Conservation (phyloP, 345 rosid species). For the Bretschneidera sinensis region DNA sequence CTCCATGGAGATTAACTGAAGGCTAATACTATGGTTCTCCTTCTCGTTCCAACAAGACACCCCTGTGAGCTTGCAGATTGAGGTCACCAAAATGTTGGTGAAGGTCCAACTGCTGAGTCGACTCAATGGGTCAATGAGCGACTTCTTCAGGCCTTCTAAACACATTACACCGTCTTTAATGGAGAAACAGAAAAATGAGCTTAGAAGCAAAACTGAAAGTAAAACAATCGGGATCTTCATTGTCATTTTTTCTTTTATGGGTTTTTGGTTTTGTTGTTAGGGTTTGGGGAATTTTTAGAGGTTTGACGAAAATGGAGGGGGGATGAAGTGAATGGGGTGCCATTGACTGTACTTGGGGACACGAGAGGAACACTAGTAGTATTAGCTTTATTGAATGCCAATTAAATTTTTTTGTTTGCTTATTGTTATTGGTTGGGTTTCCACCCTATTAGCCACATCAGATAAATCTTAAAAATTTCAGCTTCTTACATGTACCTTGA, state of each 20-base stretch:
- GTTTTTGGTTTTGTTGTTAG: background rate
- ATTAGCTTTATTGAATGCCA: background rate
- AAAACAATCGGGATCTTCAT: slow-evolving; percentile 25
- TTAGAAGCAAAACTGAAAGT: background rate
- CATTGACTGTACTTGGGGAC: slow-evolving; percentile 35
- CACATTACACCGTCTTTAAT: slow-evolving; percentile 47
- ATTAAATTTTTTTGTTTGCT: background rate
- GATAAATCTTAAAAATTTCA: too few relatives aligned
- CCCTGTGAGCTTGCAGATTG: slow-evolving; percentile 49
- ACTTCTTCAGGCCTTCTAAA: slow-evolving; percentile 40
- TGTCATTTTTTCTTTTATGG: background rate
- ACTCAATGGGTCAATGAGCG: slow-evolving; percentile 34
- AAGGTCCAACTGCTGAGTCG: slow-evolving; percentile 38
- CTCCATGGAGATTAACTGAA: slow-evolving; percentile 31
- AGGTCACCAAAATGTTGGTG: slow-evolving; percentile 36
- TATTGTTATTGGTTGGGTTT: background rate
- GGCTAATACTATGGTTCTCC: slow-evolving; percentile 43
- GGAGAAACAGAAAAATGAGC: slow-evolving; percentile 10
- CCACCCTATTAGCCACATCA: too few relatives aligned
- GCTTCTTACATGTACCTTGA: too few relatives aligned
- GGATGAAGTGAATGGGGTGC: too few relatives aligned
- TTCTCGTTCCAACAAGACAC: slow-evolving; percentile 56
- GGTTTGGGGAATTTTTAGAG: background rate
- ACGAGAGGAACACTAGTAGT: background rate
- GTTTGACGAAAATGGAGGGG: slow-evolving; percentile 15